Percentiles rank a stretch among this genome's conserved stretches.
These are phyloP conservation scores for Cicer pinnatifidum DNA, from an alignment of 306 rosid genomes.

Conservation along the genomic window DNA sequence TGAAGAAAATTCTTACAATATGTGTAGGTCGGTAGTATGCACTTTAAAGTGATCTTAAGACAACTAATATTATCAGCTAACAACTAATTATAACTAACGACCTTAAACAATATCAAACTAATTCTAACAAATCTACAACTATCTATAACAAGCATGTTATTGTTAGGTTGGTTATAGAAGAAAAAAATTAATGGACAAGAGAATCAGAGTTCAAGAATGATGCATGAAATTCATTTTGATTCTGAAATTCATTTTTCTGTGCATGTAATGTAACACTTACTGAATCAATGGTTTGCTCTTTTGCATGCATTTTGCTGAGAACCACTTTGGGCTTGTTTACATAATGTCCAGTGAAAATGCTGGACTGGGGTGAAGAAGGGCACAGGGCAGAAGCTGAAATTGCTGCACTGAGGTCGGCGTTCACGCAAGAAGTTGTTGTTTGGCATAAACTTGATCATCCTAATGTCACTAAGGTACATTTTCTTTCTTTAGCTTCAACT, in stretches of 20 bases:
- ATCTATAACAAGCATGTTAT: neutral
- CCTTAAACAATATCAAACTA: too few species aligned
- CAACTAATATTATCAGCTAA: too few species aligned
- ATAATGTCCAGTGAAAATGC: slow-evolving; percentile 64
- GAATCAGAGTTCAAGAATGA: neutral
- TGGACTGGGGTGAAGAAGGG: slow-evolving; percentile 98
- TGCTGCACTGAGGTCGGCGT: slow-evolving; percentile 80
- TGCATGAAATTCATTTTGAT: neutral
- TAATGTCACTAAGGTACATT: slow-evolving; percentile 86
- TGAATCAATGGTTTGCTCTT: slow-evolving; percentile 1
- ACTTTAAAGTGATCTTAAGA: too few species aligned
- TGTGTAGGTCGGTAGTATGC: too few species aligned
- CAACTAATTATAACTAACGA: too few species aligned
- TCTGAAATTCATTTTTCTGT: neutral
- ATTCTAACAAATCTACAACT: too few species aligned
- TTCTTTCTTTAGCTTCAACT: slow-evolving; percentile 17
- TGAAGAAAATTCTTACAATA: too few species aligned
- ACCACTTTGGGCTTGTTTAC: slow-evolving; percentile 28
- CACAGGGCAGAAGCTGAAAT: slow-evolving; percentile 86
- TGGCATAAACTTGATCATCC: slow-evolving; percentile 98
- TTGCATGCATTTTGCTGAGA: slow-evolving; percentile 32
- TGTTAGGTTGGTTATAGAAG: slow-evolving; percentile 17
- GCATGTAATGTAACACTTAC: neutral
- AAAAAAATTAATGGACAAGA: neutral
- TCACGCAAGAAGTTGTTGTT: slow-evolving; percentile 88